phyloP scores from a whole-genome alignment of 2,329 filamentous ascomycete species.

The Alternaria ethzedia region DNA sequence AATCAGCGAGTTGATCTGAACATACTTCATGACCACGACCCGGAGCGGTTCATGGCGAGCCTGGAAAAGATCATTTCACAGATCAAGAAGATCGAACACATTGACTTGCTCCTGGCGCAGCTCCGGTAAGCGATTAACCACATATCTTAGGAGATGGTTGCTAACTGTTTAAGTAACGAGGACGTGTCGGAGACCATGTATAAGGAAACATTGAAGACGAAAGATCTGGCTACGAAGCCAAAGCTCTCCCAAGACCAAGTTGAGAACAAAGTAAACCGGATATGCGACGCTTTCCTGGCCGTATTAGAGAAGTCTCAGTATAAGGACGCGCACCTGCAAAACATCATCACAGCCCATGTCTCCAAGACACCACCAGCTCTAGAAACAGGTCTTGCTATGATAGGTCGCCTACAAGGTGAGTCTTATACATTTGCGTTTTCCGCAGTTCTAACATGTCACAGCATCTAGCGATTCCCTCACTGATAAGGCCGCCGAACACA shows the following conservation, averaged over 20 bases:
- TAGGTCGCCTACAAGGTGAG: slow-evolving; percentile 70
- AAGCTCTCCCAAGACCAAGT: slow-evolving; percentile 28
- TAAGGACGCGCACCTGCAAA: slow-evolving; percentile 75
- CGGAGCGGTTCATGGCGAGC: slow-evolving; percentile 79
- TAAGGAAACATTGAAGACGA: slow-evolving; percentile 73
- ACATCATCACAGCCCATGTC: slow-evolving; percentile 91
- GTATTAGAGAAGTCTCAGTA: slow-evolving; percentile 61
- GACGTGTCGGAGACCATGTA: slow-evolving; percentile 95
- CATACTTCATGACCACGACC: slow-evolving; percentile 92
- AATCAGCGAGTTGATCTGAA: slow-evolving; percentile 98
- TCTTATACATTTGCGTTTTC: background rate
- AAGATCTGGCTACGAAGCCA: slow-evolving; percentile 26
- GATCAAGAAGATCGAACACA: slow-evolving; percentile 77
- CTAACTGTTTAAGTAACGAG: slow-evolving; percentile 66
- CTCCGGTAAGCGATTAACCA: slow-evolving; percentile 64
- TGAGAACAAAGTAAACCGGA: slow-evolving; percentile 76
- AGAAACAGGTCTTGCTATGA: slow-evolving; percentile 80
- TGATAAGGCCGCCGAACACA: slow-evolving; percentile 91
- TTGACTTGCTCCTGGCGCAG: slow-evolving; percentile 90
- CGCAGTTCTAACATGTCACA: slow-evolving; percentile 11
- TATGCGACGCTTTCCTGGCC: slow-evolving; percentile 84
- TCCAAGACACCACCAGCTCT: slow-evolving; percentile 92
- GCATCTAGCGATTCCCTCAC: slow-evolving; percentile 63
- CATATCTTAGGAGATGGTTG: background rate
- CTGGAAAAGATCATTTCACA: slow-evolving; percentile 82